Conservation (phyloP, 2,329 filamentous ascomycete species). For the Beauveria bassiana region DNA sequence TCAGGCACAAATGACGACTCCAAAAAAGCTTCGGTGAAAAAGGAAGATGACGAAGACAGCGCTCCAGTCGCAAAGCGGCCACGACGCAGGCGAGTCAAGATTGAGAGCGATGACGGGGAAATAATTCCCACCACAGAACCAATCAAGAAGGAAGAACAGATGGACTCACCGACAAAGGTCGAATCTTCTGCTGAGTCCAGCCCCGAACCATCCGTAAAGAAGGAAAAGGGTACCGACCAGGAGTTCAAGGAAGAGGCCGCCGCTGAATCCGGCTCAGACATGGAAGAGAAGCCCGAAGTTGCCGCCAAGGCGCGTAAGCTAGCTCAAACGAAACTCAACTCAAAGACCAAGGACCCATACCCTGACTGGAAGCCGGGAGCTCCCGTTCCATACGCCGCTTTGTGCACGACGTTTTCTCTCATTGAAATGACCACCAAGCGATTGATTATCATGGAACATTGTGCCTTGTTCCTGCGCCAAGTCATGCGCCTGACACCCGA, state of each 20-base stretch:
- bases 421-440: constrained; percentile 93
- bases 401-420: constrained; percentile 90
- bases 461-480: constrained; percentile 83
- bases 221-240: constrained; percentile 17
- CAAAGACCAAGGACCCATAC: constrained; percentile 69
- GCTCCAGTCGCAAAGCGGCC: constrained; percentile 54
- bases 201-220: constrained; percentile 9
- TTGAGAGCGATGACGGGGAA: constrained; percentile 47
- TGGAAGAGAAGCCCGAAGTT: constrained; percentile 58
- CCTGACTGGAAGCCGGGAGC: constrained; percentile 88
- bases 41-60: constrained; percentile 46
- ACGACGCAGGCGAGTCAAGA: constrained; percentile 37
- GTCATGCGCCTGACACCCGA: constrained; percentile 85
- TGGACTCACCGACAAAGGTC: constrained; percentile 13
- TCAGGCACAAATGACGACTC: constrained; percentile 7
- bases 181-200: constrained; percentile 12
- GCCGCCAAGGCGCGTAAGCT: constrained; percentile 71
- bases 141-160: constrained; percentile 18
- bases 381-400: constrained; percentile 86
- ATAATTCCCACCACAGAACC: constrained; percentile 26
- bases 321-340: constrained; percentile 67
- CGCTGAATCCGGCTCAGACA: constrained; percentile 30
- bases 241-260: constrained; percentile 18
- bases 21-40: constrained; percentile 19
- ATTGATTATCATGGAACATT: constrained; percentile 79